Percentiles rank a stretch among this genome's conserved stretches.
These are phyloP conservation scores for Amphirosellinia nigrospora DNA, from an alignment of 495 filamentous ascomycete species.

Conservation along the genomic window DNA sequence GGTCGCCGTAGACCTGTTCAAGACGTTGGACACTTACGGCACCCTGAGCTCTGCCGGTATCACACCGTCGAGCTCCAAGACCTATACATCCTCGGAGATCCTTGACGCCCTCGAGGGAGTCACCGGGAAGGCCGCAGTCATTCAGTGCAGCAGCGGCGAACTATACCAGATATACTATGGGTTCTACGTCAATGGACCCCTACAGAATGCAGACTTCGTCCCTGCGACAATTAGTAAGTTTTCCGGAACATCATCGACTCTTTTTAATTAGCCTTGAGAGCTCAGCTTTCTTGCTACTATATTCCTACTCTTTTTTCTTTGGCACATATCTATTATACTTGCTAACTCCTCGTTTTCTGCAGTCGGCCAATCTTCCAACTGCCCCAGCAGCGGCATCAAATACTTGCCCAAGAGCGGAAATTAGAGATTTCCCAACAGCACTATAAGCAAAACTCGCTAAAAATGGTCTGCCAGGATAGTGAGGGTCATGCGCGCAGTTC, in stretches of 20 bases:
- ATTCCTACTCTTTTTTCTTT: not conserved
- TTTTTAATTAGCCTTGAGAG: not conserved
- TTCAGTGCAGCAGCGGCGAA: slow-evolving; percentile 62
- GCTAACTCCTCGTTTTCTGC: not conserved
- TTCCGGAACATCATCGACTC: not conserved
- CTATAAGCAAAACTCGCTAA: not conserved
- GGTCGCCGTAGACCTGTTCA: slow-evolving; percentile 61
- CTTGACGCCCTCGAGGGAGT: slow-evolving; percentile 59
- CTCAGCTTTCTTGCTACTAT: not conserved
- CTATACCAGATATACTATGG: slow-evolving; percentile 81
- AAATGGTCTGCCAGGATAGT: not conserved
- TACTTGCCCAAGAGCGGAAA: slow-evolving; percentile 39
- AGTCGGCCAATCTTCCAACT: slow-evolving; percentile 64
- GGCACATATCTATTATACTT: not conserved
- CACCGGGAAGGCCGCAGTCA: slow-evolving; percentile 66
- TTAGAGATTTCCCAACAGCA: not conserved
- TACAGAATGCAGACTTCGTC: slow-evolving; percentile 74
- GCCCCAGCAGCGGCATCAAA: slow-evolving; percentile 37
- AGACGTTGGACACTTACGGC: slow-evolving; percentile 54
- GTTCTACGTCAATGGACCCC: slow-evolving; percentile 72
- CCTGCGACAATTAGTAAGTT: slow-evolving; percentile 41
- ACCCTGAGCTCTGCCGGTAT: slow-evolving; percentile 67
- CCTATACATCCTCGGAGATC: slow-evolving; percentile 67
- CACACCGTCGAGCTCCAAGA: slow-evolving; percentile 59
- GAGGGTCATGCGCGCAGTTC: not conserved